Evolutionary conservation across 139 green algal genomes (phyloP), one percentile per base, ranked within the genome.

Genomic region (Chlamydomonas sphaeroides): DNA sequence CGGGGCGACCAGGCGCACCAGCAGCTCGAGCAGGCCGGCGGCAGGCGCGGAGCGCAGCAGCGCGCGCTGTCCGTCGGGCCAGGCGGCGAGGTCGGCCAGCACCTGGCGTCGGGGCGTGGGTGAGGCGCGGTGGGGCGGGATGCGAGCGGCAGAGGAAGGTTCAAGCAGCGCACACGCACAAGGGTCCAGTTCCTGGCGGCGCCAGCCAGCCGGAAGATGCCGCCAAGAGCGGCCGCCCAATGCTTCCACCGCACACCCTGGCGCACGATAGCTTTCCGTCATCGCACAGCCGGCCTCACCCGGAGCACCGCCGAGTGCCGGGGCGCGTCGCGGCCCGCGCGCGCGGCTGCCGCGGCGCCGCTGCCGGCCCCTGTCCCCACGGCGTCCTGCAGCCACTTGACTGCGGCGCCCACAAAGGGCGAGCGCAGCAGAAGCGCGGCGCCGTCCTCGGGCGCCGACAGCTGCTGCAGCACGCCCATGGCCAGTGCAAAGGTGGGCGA

Each of bases 11-110:
- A 72, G 11, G 25, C 85, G 61, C 20, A 86, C 25, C 14, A 83
- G 10, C 36, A 93, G 42, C 26, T 91, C 86, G 45, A 93, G 51
- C 15, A 92, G 65, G 0, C 79, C 79, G 5, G 87, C 69, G 1
- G 80, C 84, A 0, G 59, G 59, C 14, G 63, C 42, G 2, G 81
- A 63, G 23, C 67, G 65, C 26, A 93, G 89, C 62, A 93, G 42
- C 7, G 87, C 83, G 45, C 71, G 74, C 68, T 89, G 85, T 17
- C 89, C 89, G 23, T 89, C 85, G 1, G 78, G 18, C 38, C 84
- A 82, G 0, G 79, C 85, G 8, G 87, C 83, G 10, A 92, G 25
- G 57, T 80, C 88, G 25, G 76, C 65, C 36, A 93, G 84, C 49
- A 83, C 65, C 78, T 88, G 78, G 76, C n/a, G n/a, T n/a, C n/a